Percentiles rank a stretch among this genome's conserved stretches.
Evolutionary conservation across 176 grass and related monocot genomes (phyloP).

Genomic region (Tuctoria greenei): DNA sequence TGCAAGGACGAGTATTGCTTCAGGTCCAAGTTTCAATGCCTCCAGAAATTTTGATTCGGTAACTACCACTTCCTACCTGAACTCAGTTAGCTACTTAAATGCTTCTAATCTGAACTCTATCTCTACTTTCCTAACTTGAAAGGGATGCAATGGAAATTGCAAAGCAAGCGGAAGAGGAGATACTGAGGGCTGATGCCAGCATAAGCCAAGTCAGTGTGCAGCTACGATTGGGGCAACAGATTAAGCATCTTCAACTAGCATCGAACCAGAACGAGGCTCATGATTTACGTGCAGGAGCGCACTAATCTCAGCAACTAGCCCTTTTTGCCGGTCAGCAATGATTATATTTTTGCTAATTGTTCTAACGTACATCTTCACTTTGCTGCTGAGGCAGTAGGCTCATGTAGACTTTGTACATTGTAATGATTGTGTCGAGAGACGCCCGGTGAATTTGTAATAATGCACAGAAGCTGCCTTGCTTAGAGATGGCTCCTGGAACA

Average conservation of each 20-base stretch:
- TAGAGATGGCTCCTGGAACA: neutral
- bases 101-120: conserved; percentile 5
- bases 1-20: conserved; percentile 73
- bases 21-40: conserved; percentile 85
- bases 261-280: conserved; percentile 3
- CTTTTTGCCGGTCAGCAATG: neutral
- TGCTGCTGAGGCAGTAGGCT: conserved; percentile 33
- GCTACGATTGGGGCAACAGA: conserved; percentile 67
- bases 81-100: neutral
- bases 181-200: conserved; percentile 61
- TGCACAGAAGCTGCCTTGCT: neutral
- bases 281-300: conserved; percentile 16
- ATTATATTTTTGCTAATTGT: conserved; percentile 23
- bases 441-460: conserved; percentile 8
- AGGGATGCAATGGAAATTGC: conserved; percentile 88
- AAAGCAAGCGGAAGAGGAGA: conserved; percentile 68
- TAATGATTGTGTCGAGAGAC: conserved; percentile 24
- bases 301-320: neutral
- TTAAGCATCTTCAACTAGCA: conserved; percentile 52
- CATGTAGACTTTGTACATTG: neutral
- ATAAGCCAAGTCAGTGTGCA: conserved; percentile 89
- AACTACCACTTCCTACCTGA: conserved; percentile 32
- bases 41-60: conserved; percentile 69
- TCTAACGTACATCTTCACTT: conserved; percentile 15
- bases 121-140: conserved; percentile 31